Conservation (phyloP, 2,329 filamentous ascomycete species). For the Pseudopithomyces chartarum region DNA sequence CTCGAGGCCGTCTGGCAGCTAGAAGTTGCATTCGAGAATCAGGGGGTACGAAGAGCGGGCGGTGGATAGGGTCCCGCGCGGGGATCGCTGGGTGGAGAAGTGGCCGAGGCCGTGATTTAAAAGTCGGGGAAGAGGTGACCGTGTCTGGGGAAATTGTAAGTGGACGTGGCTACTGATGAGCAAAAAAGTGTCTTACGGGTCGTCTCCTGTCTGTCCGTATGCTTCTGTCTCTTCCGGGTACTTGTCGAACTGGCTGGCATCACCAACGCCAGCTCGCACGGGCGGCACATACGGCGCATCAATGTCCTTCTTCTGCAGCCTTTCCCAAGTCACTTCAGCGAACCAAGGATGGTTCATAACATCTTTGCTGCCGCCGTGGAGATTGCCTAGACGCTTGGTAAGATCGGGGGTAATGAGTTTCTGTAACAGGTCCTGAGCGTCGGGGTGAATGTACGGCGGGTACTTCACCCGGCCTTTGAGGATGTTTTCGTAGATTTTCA, state of each 20-base stretch:
- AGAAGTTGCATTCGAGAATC: not conserved
- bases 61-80: constrained; percentile 1
- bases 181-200: constrained; percentile 72
- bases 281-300: constrained; percentile 97
- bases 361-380: constrained; percentile 87
- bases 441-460: constrained; percentile 90
- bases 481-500: constrained; percentile 99
- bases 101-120: constrained; percentile 9
- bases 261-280: constrained; percentile 89
- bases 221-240: constrained; percentile 96
- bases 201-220: constrained; percentile 78
- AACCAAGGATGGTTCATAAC: constrained; percentile 98
- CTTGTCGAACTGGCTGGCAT: constrained; percentile 96
- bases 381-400: constrained; percentile 91
- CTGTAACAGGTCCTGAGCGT: constrained; percentile 90
- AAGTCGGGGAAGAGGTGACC: constrained; percentile 30
- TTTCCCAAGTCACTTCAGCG: constrained; percentile 95
- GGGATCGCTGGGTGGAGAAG: not conserved
- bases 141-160: constrained; percentile 18
- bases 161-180: not conserved
- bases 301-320: constrained; percentile 92
- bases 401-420: constrained; percentile 93
- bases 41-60: not conserved
- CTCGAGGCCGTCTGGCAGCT: constrained; percentile 1
- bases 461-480: constrained; percentile 95